These are phyloP conservation scores for Exobasidium rhododendri DNA, from an alignment of 1,284 basidiomycete genomes.

Conservation along the genomic window DNA sequence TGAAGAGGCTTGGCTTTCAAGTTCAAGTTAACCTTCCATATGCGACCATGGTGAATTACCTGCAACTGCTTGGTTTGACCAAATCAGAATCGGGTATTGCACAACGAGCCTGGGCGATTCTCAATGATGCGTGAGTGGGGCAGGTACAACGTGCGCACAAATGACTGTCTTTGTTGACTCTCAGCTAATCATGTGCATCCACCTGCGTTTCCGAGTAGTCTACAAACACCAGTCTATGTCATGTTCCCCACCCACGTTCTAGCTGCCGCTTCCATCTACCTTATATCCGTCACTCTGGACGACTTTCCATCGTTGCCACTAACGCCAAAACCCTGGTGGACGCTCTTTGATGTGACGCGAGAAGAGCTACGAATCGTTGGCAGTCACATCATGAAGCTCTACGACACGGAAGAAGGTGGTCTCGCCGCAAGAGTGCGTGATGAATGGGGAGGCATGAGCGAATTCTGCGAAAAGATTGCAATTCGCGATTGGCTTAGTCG, in stretches of 20 bases:
- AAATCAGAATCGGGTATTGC: constrained; percentile 25
- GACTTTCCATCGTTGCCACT: constrained; percentile 47
- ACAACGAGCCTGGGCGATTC: constrained; percentile 54
- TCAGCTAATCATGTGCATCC: too few relatives aligned
- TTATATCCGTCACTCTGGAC: constrained; percentile 21
- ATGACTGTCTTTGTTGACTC: not conserved
- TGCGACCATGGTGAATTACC: constrained; percentile 89
- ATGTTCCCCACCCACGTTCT: constrained; percentile 82
- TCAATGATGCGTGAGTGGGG: constrained; percentile 55
- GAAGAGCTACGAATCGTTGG: constrained; percentile 36
- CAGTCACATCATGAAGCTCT: constrained; percentile 38
- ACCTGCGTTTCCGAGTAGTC: too few relatives aligned
- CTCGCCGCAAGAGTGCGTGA: constrained; percentile 17
- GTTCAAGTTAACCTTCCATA: constrained; percentile 78
- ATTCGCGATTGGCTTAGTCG: constrained; percentile 15
- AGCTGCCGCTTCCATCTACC: constrained; percentile 64
- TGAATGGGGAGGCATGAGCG: constrained; percentile 19
- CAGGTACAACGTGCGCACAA: not conserved
- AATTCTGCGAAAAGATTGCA: constrained; percentile 16
- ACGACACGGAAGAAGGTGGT: constrained; percentile 21
- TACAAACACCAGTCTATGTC: constrained; percentile 86
- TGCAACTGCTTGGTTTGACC: constrained; percentile 76
- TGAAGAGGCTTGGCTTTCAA: constrained; percentile 65
- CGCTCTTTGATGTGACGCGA: constrained; percentile 53
- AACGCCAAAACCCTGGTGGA: constrained; percentile 56